These are phyloP conservation scores for Holtermannia corniformis DNA, from an alignment of 768 basidiomycete genomes.

Conservation along the genomic window DNA sequence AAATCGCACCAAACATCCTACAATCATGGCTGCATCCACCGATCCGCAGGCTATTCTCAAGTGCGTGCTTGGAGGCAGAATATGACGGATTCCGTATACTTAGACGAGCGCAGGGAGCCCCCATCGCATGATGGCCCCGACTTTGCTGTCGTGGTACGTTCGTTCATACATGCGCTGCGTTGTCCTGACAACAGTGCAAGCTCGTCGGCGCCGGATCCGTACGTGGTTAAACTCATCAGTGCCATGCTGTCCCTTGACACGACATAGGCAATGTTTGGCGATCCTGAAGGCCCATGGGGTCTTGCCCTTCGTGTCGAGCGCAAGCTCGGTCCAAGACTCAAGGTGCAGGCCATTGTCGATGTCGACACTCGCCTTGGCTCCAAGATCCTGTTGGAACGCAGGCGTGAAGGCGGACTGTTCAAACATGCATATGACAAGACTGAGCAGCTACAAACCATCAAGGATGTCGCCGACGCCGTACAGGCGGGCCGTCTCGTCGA, in stretches of 20 bases:
- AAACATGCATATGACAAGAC: conserved; percentile 79
- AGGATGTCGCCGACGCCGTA: conserved; percentile 5
- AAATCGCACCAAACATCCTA: too few relatives aligned
- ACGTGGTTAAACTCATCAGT: conserved; percentile 1
- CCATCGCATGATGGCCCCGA: not conserved
- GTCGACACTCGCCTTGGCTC: conserved; percentile 71
- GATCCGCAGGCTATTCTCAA: too few relatives aligned
- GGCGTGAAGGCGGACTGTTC: conserved; percentile 33
- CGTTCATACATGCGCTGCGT: not conserved
- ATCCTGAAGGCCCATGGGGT: conserved; percentile 38
- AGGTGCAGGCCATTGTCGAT: conserved; percentile 87
- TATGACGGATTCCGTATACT: too few relatives aligned
- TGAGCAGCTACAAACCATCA: conserved; percentile 12
- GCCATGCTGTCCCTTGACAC: not conserved
- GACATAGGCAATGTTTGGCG: conserved; percentile 31
- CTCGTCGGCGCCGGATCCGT: conserved; percentile 28
- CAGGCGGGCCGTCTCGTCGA: not conserved
- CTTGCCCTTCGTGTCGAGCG: conserved; percentile 45
- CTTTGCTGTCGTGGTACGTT: not conserved
- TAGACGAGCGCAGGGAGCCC: not conserved
- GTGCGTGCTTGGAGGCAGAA: too few relatives aligned
- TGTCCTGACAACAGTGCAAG: not conserved
- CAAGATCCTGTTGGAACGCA: conserved; percentile 51
- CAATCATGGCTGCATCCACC: too few relatives aligned
- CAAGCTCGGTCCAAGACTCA: conserved; percentile 86